Conservation (phyloP, 108 stramenopile species). For the Chaetoceros tenuissimus region DNA sequence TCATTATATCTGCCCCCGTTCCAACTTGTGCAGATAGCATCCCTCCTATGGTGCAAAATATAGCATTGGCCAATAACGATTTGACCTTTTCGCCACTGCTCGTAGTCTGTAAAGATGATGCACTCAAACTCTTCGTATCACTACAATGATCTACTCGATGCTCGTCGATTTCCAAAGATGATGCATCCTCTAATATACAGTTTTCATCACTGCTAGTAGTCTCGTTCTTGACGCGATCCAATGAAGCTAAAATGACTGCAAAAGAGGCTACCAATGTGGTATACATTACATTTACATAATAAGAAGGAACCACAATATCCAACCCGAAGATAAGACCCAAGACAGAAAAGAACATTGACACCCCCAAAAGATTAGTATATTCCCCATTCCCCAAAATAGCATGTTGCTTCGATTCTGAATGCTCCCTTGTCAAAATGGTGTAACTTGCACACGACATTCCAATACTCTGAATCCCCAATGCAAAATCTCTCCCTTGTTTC, state of each 20-base stretch:
- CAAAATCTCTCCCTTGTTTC: slow-evolving; percentile 15
- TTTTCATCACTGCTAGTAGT: too few species aligned
- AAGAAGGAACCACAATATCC: neutral
- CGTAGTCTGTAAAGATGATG: too few species aligned
- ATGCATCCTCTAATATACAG: too few species aligned
- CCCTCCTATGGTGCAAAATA: neutral
- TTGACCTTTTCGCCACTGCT: too few species aligned
- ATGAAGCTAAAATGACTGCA: slow-evolving; percentile 7
- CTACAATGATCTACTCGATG: too few species aligned
- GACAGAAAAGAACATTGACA: neutral
- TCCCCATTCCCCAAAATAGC: slow-evolving; percentile 2
- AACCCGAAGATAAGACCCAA: slow-evolving; percentile 7
- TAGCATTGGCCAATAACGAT: too few species aligned
- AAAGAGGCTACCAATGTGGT: slow-evolving; percentile 7
- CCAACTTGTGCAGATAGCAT: slow-evolving; percentile 12
- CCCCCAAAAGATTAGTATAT: slow-evolving; percentile 1
- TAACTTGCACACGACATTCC: slow-evolving; percentile 17
- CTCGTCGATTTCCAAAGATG: too few species aligned
- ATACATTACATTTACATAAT: slow-evolving; percentile 5
- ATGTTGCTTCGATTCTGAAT: slow-evolving; percentile 4
- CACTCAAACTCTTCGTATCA: too few species aligned
- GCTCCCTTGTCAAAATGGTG: slow-evolving; percentile 14
- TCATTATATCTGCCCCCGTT: slow-evolving; percentile 8
- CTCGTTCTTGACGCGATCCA: too few species aligned
- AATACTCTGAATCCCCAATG: slow-evolving; percentile 10